Base-by-base conservation (phyloP, 306 rosid species). In the Glycine soja region DNA sequence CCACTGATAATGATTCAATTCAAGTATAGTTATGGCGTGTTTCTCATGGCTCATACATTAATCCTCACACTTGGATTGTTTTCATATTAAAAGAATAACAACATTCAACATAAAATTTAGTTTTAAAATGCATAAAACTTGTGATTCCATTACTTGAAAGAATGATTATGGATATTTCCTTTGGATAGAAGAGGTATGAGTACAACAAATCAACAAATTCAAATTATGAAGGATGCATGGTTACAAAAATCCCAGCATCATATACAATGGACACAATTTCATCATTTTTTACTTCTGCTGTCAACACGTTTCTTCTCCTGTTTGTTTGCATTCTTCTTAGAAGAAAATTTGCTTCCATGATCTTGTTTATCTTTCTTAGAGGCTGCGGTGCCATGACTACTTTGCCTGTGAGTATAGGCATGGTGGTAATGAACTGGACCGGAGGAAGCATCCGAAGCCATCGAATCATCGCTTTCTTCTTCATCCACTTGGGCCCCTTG, bases 381-480 rank as follows among this genome's bases (percentile, higher is more conserved):
- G 4, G 67, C 76, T 7, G 83, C 75, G 0, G 79, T 14, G 6
- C 83, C 84, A 24, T 85, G 81, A 47, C 78, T 72, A 12, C 72
- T 75, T 45, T 86, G 59, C 7, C 77, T 43, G 1, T 32, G 72
- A 32, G 74, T 24, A 69, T 42, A 71, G 10, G 40, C n/a, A 7
- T 81, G 68, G 8, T 72, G 74, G 46, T 82, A 82, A 67, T 83
- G 70, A 79, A 85, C 73, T 8, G 92, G 94, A 43, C 95, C 93
- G 4, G 97, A 91, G 0, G 98, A 93, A 59, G 98, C 95, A 77
- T 93, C 97, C 0, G 98, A 93, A 72, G 94, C 95, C 97, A 90
- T 85, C 1, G 97, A 93, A 84, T 90, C 97, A 56, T 93, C 98
- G n/a, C 95, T 91, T 72, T 87, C 93, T 45, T 61, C 92, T 12